phyloP scores from a whole-genome alignment of 176 grass and related monocot species.

The Triticum turgidum region DNA sequence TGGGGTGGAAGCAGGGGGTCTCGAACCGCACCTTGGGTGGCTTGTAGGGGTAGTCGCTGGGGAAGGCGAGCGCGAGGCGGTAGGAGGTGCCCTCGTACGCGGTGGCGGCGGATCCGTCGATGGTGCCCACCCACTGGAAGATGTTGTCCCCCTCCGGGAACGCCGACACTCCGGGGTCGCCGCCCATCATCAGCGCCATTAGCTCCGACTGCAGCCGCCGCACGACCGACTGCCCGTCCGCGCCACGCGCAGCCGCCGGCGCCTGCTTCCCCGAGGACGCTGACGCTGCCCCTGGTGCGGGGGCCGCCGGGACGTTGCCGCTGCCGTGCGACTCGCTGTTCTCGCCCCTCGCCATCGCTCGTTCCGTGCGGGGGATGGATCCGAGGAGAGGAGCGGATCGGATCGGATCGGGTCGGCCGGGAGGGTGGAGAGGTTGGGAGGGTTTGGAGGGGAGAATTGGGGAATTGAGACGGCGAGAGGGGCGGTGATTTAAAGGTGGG shows the following conservation, averaged over 20 bases:
- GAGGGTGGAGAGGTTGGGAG: not conserved
- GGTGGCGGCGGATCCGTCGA: conserved; percentile 69
- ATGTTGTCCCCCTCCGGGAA: conserved; percentile 97
- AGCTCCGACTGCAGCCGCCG: conserved; percentile 88
- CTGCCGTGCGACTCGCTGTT: conserved; percentile 69
- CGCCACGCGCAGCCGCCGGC: conserved; percentile 31
- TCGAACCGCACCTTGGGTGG: conserved; percentile 96
- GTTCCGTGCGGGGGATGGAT: not conserved
- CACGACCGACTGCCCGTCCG: conserved; percentile 79
- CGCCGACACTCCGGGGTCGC: conserved; percentile 81
- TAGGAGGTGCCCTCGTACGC: conserved; percentile 79
- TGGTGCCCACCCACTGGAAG: conserved; percentile 85
- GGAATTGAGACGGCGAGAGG: not conserved
- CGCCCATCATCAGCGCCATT: conserved; percentile 97
- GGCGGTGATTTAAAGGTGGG: conserved; percentile 17
- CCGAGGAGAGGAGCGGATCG: not conserved
- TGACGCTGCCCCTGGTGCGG: not conserved
- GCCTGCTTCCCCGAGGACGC: conserved; percentile 37
- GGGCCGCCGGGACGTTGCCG: conserved; percentile 40
- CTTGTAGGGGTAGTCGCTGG: conserved; percentile 89
- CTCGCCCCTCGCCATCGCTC: conserved; percentile 43
- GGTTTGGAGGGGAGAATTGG: not conserved
- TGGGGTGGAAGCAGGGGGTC: conserved; percentile 87
- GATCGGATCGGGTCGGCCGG: not conserved
- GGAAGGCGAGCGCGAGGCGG: conserved; percentile 75